Base-by-base conservation (phyloP, 2,329 filamentous ascomycete species). In the Penicillium sp. region DNA sequence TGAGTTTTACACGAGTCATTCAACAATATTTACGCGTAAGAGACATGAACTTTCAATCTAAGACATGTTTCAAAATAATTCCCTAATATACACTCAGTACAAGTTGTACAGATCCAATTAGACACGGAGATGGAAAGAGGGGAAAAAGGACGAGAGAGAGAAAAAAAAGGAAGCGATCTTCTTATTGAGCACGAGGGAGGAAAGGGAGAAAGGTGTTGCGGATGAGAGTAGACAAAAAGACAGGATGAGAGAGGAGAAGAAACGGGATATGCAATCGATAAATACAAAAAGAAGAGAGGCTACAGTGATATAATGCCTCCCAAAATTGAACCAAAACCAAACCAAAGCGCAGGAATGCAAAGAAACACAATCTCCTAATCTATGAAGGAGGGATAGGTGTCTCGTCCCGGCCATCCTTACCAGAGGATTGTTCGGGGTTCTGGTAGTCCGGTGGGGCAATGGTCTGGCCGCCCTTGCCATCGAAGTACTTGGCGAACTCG, bases 401-500 rank as follows among this genome's bases (percentile, higher is more conserved):
- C 56, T 72, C 64, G 47, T 75, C 71, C 61, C 66, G 72, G 64
- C 68, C 73, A 63, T 73, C 68, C 60, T 75, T 74, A 51, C 69
- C 71, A 23, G 65, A 80, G 40, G 84, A 84, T 48, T 62, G 61
- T 46, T 72, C 69, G 9, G 59, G 64, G 33, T 85, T 81, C 54
- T 53, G 45, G 37, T 62, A 37, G 43, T 73, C 72, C 2, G 71
- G 73, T 2, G 87, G 85, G 17, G 85, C 80, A 67, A 82, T 84
- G 69, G 82, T 84, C 69, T 74, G 63, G 15, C 73, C 73, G 7
- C 68, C 72, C 23, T 72, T 80, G 58, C 83, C 84, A 67, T 83
- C 81, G 75, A 99, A 99, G 81, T 96, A 99, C 81, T 97, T 97
- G 69, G 88, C 82, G 77, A 99, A 97, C 70, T 97, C 93, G 68